Evolutionary conservation across 108 stramenopile species (phyloP).

Genomic region (Pseudonitzschia multiseries): DNA sequence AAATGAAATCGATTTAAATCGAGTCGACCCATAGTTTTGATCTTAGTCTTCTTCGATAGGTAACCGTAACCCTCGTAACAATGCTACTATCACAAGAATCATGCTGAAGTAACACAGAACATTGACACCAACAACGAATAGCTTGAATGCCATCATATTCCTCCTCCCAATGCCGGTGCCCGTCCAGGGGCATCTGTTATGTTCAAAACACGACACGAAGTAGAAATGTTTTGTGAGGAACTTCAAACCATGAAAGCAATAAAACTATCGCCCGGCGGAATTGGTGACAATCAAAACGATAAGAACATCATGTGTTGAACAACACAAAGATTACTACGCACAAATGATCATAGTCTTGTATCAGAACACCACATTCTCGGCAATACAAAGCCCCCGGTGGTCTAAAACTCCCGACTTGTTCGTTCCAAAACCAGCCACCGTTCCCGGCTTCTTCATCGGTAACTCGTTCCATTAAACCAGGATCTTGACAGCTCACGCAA

Average conservation of each 20-base stretch:
- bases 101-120: conserved; percentile 85
- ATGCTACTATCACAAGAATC: conserved; percentile 57
- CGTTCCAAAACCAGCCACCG: conserved; percentile 92
- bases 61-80: conserved; percentile 45
- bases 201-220: not conserved
- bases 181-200: conserved; percentile 75
- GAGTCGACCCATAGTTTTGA: no score
- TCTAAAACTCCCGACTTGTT: conserved; percentile 88
- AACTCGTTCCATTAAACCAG: conserved; percentile 82
- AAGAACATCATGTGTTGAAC: not conserved
- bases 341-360: conserved; percentile 86
- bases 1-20: no score
- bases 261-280: no score
- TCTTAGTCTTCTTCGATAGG: not conserved
- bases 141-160: conserved; percentile 81
- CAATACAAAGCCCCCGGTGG: conserved; percentile 89
- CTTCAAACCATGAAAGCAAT: no score
- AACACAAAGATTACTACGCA: conserved; percentile 25
- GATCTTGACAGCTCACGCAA: conserved; percentile 83
- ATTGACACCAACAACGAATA: conserved; percentile 82
- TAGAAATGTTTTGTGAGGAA: not conserved
- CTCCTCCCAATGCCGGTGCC: conserved; percentile 77
- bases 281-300: not conserved
- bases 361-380: conserved; percentile 72
- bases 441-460: conserved; percentile 82